Evolutionary conservation across 2,329 filamentous ascomycete species (phyloP).

Genomic region (Sclerotinia sclerotiorum): DNA sequence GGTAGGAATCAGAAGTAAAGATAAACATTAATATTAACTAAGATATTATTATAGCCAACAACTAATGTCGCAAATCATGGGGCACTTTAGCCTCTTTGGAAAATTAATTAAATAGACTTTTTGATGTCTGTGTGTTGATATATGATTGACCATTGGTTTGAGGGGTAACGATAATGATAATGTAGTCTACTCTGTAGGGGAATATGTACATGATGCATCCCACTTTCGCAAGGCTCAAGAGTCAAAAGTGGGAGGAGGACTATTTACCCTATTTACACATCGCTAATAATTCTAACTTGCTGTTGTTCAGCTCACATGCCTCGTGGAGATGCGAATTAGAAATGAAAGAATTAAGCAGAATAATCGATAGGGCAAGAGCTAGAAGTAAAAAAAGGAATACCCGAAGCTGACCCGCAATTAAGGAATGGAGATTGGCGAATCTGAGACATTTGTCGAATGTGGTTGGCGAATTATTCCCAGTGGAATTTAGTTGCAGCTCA

Average conservation of each 20-base stretch:
- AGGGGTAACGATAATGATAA: not conserved
- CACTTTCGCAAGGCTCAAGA: slow-evolving; percentile 11
- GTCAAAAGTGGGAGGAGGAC: not conserved
- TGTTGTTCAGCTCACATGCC: no score
- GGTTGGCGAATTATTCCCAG: not conserved
- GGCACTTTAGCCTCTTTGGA: not conserved
- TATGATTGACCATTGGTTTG: slow-evolving; percentile 8
- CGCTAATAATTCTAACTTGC: no score
- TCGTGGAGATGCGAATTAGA: no score
- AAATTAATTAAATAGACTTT: slow-evolving; percentile 1
- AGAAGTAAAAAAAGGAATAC: not conserved
- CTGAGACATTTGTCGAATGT: not conserved
- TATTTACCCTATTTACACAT: not conserved
- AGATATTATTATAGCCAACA: not conserved
- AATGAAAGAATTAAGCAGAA: no score
- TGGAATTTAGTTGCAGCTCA: not conserved
- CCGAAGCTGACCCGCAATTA: no score
- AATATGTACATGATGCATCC: not conserved
- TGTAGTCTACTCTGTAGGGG: no score
- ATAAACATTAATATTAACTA: not conserved
- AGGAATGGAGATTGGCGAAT: not conserved
- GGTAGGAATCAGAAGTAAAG: not conserved
- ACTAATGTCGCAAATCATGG: not conserved
- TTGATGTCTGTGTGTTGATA: not conserved
- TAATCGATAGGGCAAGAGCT: not conserved